These are phyloP conservation scores for Phytomonas serpens DNA, from an alignment of 208 protist species.

Conservation along the genomic window DNA sequence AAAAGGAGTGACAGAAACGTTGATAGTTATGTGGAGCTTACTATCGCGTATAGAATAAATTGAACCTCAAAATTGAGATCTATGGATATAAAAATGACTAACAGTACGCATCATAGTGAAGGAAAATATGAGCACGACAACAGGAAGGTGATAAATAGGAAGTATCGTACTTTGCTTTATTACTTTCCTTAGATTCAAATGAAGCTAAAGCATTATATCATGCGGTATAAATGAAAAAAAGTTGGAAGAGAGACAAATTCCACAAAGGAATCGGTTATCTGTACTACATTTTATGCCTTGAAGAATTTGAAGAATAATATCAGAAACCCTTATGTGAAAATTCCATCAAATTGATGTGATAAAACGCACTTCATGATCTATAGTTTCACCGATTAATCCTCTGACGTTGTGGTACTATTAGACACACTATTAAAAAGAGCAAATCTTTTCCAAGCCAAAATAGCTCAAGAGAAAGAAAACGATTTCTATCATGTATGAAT, in stretches of 20 bases:
- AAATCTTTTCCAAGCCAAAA: neutral
- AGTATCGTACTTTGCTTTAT: neutral
- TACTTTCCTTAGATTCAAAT: neutral
- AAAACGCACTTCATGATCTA: neutral
- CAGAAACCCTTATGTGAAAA: slow-evolving; percentile 3
- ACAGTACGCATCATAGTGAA: neutral
- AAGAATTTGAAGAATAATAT: slow-evolving; percentile 7
- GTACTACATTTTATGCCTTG: neutral
- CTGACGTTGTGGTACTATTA: neutral
- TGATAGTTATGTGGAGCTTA: neutral
- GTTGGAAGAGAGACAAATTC: slow-evolving; percentile 3
- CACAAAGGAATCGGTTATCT: slow-evolving; percentile 11
- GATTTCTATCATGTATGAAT: neutral
- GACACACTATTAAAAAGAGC: neutral
- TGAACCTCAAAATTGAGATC: neutral
- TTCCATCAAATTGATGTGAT: slow-evolving; percentile 13
- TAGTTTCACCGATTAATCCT: neutral
- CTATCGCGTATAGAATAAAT: neutral
- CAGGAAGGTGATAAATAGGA: neutral
- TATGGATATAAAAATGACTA: neutral
- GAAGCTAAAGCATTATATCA: neutral
- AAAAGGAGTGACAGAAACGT: slow-evolving; percentile 4
- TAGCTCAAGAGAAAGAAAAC: neutral
- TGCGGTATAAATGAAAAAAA: neutral
- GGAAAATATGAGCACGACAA: neutral